Evolutionary conservation across 2,329 filamentous ascomycete species (phyloP).

Genomic region (Colletotrichum cordylinicola): DNA sequence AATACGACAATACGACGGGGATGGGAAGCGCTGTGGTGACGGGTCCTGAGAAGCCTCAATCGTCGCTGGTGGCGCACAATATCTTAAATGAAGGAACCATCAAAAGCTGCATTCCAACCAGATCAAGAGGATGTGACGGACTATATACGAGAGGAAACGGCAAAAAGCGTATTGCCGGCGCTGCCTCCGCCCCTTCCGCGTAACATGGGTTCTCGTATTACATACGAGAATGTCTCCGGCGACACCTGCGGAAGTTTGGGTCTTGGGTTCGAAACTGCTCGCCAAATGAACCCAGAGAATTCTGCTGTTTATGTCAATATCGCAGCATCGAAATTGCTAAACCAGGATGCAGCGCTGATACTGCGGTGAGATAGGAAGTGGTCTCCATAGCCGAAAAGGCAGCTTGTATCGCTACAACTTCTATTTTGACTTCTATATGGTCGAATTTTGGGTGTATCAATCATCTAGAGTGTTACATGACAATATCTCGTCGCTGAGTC

Average conservation of each 20-base stretch:
- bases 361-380: not conserved
- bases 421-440: not conserved
- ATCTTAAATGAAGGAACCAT: not conserved
- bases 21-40: not conserved
- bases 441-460: not conserved
- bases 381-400: not conserved
- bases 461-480: constrained; percentile 26
- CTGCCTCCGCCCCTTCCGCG: not conserved
- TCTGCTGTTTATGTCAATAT: not conserved
- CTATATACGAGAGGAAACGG: not conserved
- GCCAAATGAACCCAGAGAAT: not conserved
- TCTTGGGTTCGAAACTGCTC: not conserved
- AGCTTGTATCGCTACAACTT: not conserved
- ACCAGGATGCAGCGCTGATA: not conserved
- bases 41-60: not conserved
- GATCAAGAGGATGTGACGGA: not conserved
- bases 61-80: not conserved
- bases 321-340: not conserved
- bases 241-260: not conserved
- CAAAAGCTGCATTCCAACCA: accelerated
- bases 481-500: constrained; percentile 49
- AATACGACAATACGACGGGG: not conserved
- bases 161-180: not conserved
- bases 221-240: not conserved
- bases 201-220: not conserved